These are phyloP conservation scores for Phytophthora tentaculata DNA, from an alignment of 352 stramenopile genomes.

Conservation along the genomic window DNA sequence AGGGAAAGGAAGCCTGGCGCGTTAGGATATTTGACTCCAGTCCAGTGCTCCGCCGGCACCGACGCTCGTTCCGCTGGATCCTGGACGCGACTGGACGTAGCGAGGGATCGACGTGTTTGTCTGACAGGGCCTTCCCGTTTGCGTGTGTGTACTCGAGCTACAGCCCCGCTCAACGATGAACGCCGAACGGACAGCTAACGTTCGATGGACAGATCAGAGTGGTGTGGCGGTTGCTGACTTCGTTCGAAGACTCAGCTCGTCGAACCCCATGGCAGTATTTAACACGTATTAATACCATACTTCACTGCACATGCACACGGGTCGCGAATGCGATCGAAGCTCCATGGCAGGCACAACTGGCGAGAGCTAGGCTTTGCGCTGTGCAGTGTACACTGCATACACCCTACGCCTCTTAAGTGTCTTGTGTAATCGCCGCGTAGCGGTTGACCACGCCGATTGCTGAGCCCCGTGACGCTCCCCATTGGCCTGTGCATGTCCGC, in stretches of 20 bases:
- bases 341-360: conserved; percentile 29
- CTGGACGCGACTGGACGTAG: conserved; percentile 37
- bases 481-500: conserved; percentile 16
- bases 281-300: neutral
- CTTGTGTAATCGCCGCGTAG: conserved; percentile 13
- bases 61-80: conserved; percentile 20
- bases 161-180: conserved; percentile 1
- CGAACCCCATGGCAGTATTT: neutral
- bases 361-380: conserved; percentile 15
- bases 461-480: conserved; percentile 18
- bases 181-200: neutral
- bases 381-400: neutral
- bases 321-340: conserved; percentile 21
- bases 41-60: conserved; percentile 1
- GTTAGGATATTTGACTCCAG: conserved; percentile 8
- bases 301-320: neutral
- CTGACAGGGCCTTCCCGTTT: conserved; percentile 15
- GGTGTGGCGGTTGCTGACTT: conserved; percentile 21
- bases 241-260: conserved; percentile 15
- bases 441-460: conserved; percentile 25
- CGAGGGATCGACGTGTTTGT: conserved; percentile 23
- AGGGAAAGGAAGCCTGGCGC: conserved; percentile 19
- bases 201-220: conserved; percentile 17
- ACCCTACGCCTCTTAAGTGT: neutral
- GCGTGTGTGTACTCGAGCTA: conserved; percentile 7